Base-by-base conservation (phyloP, 2,329 filamentous ascomycete genomes). In the Lachnellula willkommii region DNA sequence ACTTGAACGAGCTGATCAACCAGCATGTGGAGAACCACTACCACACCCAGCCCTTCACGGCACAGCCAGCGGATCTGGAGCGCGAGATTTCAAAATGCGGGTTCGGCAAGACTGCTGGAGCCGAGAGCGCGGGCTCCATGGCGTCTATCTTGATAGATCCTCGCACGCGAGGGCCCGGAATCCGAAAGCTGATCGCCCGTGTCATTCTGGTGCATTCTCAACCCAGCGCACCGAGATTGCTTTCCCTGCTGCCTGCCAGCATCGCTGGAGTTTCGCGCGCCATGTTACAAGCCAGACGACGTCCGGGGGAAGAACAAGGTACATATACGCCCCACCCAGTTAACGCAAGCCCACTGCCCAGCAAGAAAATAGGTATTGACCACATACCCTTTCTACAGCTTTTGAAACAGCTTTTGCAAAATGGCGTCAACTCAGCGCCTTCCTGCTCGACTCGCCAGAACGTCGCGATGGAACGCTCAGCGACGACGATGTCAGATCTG, bases 11-110 rank as follows among this genome's bases (percentile, higher is more conserved):
- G 5, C 67, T 75, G 5, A 68, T 77, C 11, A 66, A 70, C 28
- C 68, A 72, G 39, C 75, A 77, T 56, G 70, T 74, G 40, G 69
- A 75, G 52, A 70, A 65, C 51, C 61, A 75, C 50, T 77, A 76
- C 50, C 72, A 74, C 52, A 47, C 60, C 0, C 56, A 66, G 0
- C 64, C 65, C 1, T 55, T 71, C 3, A 24, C 32, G 5, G 17
- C 24, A 17, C 26, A 20, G 6, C 26, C 37, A 24, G 24, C 17
- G 5, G 22, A 28, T 17, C 5, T 47, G 14, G 43, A 53, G 20
- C 2, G 42, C 7, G 42, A 45, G 22, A 20, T 45, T 2, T 4
- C 15, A 26, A 26, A 20, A 11, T 51, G 17, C 28, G 47, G 36
- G 2, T 32, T 35, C 9, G 28, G 40, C 11, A 22, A 26, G 12